Evolutionary conservation across 805 yeast species (phyloP), one percentile per base, ranked within the genome.

Genomic region (Kluyveromyces nonfermentans): DNA sequence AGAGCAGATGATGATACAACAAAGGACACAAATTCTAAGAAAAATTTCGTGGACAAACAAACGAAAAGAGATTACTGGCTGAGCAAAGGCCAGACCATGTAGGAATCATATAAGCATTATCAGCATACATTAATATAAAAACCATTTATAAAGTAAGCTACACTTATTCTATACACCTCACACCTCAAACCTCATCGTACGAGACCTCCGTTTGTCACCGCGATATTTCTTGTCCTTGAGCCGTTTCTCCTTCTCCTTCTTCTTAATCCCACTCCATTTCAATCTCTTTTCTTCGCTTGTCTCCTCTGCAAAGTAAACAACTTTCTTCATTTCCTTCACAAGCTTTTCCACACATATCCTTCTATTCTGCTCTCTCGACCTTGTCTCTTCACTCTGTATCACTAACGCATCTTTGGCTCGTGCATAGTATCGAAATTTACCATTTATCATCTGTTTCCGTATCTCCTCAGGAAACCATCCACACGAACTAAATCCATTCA

Each of bases 381-480:
- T 62, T 5, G 74, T 64, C 7, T 63, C 55, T 46, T 84, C 89
- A 30, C 82, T 73, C 49, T 77, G 82, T 1, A 85, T 70, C 6
- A 82, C 62, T 1, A 85, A 47, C 0, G 75, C 72, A 10, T 82
- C 81, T 9, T 63, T 63, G 1, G 56, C 52, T 45, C 75, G 75
- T 1, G 82, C 77, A 42, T 75, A 69, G 55, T 76, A 82, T 34
- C 81, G 62, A 40, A 78, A 71, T 9, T 62, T 62, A 15, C 59
- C 64, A 21, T 53, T 53, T 3, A 53, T 18, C 8, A 77, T 49
- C 44, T 76, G 81, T 1, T 51, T 47, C 41, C 70, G 60, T 1
- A 81, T 63, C 4, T 71, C 70, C 4, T 44, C 47, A 1, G 93
- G 90, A 3, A 84, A 70, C 88, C 89, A 82, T 5, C 54, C 46